These are phyloP conservation scores for Triticum turgidum DNA, from an alignment of 176 grass and related monocot genomes.

Conservation along the genomic window DNA sequence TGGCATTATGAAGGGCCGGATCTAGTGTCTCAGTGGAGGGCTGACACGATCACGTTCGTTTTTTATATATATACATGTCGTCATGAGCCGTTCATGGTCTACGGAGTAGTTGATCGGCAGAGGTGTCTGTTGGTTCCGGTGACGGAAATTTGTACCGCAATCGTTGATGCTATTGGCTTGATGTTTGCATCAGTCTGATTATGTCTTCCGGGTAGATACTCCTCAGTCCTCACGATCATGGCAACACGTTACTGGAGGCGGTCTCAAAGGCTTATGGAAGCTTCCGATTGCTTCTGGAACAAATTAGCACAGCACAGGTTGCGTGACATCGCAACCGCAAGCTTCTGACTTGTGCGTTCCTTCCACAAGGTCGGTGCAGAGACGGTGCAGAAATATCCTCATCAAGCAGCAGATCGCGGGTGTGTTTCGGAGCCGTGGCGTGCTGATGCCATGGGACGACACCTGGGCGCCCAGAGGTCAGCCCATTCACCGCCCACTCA, in stretches of 20 bases:
- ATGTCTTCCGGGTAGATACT: not conserved
- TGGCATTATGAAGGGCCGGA: slow-evolving; percentile 10
- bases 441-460: no score
- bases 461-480: not conserved
- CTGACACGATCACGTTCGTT: not conserved
- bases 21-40: not conserved
- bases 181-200: not conserved
- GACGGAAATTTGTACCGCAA: not conserved
- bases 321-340: not conserved
- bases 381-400: not conserved
- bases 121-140: no score
- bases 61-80: not conserved
- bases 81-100: not conserved
- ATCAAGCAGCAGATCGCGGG: not conserved
- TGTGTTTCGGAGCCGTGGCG: not conserved
- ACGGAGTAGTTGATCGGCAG: no score
- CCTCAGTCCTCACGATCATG: not conserved
- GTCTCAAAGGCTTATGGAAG: not conserved
- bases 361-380: not conserved
- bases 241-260: not conserved
- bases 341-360: not conserved
- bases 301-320: not conserved
- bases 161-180: not conserved
- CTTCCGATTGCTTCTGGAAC: not conserved
- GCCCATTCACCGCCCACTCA: not conserved